phyloP scores from a whole-genome alignment of 2,329 filamentous ascomycete genomes.

The Alternaria arbusti region DNA sequence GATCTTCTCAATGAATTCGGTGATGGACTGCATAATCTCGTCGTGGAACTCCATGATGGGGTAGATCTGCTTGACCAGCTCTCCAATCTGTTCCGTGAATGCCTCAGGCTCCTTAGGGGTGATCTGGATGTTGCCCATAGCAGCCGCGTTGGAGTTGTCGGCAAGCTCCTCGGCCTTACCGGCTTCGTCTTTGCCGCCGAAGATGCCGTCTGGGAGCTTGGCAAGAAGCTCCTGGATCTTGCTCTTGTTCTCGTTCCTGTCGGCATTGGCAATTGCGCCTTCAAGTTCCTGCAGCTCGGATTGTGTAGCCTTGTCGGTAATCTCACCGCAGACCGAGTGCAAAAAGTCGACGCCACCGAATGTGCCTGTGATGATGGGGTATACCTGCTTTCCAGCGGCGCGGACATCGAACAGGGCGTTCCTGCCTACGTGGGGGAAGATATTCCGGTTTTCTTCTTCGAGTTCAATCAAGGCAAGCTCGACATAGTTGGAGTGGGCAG shows the following conservation, averaged over 20 bases:
- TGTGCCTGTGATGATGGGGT: conserved; percentile 85
- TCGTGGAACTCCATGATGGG: conserved; percentile 92
- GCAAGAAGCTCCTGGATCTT: conserved; percentile 79
- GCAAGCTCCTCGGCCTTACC: conserved; percentile 81
- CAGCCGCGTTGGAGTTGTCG: conserved; percentile 73
- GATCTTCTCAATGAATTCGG: conserved; percentile 80
- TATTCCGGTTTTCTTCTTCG: conserved; percentile 67
- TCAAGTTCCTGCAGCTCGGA: conserved; percentile 90
- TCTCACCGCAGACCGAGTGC: conserved; percentile 79
- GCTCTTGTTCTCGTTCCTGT: conserved; percentile 72
- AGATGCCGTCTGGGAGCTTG: conserved; percentile 80
- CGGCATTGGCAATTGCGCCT: conserved; percentile 71
- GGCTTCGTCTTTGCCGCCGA: conserved; percentile 77
- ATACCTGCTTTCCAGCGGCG: conserved; percentile 71
- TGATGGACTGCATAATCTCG: conserved; percentile 80
- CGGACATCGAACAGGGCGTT: conserved; percentile 72
- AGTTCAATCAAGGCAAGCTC: conserved; percentile 88
- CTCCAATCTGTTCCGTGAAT: conserved; percentile 77
- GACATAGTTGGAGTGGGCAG: conserved; percentile 91
- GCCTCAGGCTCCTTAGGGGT: conserved; percentile 83
- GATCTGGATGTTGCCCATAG: conserved; percentile 76
- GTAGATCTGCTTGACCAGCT: conserved; percentile 80
- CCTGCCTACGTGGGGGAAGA: conserved; percentile 88
- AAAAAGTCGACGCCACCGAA: conserved; percentile 96
- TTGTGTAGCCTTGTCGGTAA: conserved; percentile 88